Evolutionary conservation across 352 stramenopile species (phyloP), one percentile per base, ranked within the genome.

Genomic region (Pilasporangium apinafurcum): DNA sequence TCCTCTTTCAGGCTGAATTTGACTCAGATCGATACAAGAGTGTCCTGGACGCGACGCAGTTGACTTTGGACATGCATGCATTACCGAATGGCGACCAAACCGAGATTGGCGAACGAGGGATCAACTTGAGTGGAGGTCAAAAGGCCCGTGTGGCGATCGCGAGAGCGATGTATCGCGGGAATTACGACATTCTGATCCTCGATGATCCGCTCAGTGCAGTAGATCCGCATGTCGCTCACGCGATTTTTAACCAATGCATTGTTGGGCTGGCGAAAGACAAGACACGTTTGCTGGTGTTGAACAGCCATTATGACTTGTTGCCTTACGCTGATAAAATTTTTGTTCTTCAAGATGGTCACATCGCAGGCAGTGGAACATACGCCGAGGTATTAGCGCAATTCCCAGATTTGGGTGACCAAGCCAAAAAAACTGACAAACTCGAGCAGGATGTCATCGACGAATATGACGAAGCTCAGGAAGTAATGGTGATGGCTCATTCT

Each of bases 171-270:
- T 98, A 98, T 60, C 69, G 46, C 77, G 42, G 75, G 8, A 51
- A 72, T 17, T 74, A 77, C 1, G 91, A 98, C 51, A 57, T 98
- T 16, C n/a, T 95, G 48, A 56, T 99, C 21, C 61, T 99, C 8
- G 96, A 98, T 51, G 95, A 98, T 48, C 81, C 89, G 13, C 50
- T 99, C 6, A 89, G 75, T 50, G 95, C 95, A 13, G 83, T 99
- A 5, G 96, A 99, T 49, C 76, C 83, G 18, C 92, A 98, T 54
- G 95, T 98, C 9, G 94, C 84, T 1, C 86, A 93, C 49, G 79
- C 95, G 37, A 60, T 98, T 8, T 98, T 98, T 49, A 50, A 79
- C 5, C 51, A 97, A 20, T 95, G 86, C 36, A 79, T 98, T 16
- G 39, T 53, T 13, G 56, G 48, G 0, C 52, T 97, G 7, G 62